Base-by-base conservation (phyloP, 1,284 basidiomycete genomes). In the Ustilago loliicola region DNA sequence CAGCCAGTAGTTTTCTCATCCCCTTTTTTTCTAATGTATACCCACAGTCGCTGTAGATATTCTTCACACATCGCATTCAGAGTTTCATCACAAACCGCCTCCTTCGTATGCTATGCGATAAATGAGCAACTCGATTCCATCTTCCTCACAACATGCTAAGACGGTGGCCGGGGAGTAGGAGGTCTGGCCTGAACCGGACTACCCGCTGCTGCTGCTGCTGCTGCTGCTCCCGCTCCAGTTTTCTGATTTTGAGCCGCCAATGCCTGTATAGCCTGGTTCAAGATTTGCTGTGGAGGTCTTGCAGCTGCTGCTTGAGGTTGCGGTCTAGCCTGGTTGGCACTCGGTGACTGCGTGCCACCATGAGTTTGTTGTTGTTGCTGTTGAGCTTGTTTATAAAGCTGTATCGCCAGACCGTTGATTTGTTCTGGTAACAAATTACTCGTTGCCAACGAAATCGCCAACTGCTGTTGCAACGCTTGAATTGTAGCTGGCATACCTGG, bases 341-440 rank as follows among this genome's bases (percentile, higher is more conserved):
- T 34, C 8, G 36, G 45, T 17, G 61, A 52, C 50, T n/a, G n/a
- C n/a, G n/a, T n/a, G n/a, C 53, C 51, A 27, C 38, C 51, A 36
- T 50, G 54, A 50, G 38, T 19, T 40, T 60, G 52, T 52, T 57
- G 52, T 23, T 51, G 54, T 32, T 58, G 71, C 59, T 67, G 61
- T 48, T 82, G 80, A 8, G 81, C 81, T 59, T 83, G 81, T 58
- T 81, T 81, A 63, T 81, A 83, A 56, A 83, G 66, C 59, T 83
- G 81, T 10, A 80, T 57, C 15, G 81, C 81, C 8, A 83, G 60
- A 3, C 78, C 71, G 48, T 81, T 83, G 66, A 83, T 83, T 69
- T 83, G 80, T 54, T 83, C 81, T 32, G 77, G 72, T 19, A 68
- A 75, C 34, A 83, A 54, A 51, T 83, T 81, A 21, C 68, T 72